phyloP scores from a whole-genome alignment of 2,329 filamentous ascomycete genomes.

The Ophiosphaerella korrae region DNA sequence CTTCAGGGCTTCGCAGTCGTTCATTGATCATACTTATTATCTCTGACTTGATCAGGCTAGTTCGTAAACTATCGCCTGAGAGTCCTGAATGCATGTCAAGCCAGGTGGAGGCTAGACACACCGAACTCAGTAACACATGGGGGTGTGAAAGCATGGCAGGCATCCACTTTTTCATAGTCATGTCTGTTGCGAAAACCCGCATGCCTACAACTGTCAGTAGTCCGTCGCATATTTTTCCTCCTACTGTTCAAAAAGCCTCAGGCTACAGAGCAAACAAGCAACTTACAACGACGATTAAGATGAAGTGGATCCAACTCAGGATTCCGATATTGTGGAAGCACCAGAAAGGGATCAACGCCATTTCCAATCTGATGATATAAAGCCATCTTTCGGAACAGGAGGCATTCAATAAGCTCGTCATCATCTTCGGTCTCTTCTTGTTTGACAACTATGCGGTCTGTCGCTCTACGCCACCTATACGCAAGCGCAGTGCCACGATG shows the following conservation, averaged over 20 bases:
- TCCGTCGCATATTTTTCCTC: not conserved
- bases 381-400: slow-evolving; percentile 18
- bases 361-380: slow-evolving; percentile 17
- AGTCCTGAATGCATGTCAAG: slow-evolving; percentile 32
- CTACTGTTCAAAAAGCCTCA: too few species aligned
- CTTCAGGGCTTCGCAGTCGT: slow-evolving; percentile 14
- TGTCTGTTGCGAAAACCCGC: slow-evolving; percentile 26
- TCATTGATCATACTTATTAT: slow-evolving; percentile 34
- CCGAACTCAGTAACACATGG: slow-evolving; percentile 32
- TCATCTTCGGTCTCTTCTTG: slow-evolving; percentile 24
- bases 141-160: slow-evolving; percentile 32
- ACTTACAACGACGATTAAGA: slow-evolving; percentile 26
- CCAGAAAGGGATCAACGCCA: slow-evolving; percentile 27
- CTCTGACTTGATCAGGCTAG: slow-evolving; percentile 32
- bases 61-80: slow-evolving; percentile 32
- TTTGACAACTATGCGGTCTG: slow-evolving; percentile 10
- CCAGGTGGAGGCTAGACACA: slow-evolving; percentile 32
- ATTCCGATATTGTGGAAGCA: slow-evolving; percentile 26
- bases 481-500: too few species aligned
- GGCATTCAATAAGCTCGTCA: slow-evolving; percentile 21
- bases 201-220: slow-evolving; percentile 17
- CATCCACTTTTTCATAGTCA: slow-evolving; percentile 32
- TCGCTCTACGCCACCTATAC: not conserved
- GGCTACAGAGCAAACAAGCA: not conserved
- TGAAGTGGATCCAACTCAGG: slow-evolving; percentile 19